Evolutionary conservation across 306 rosid species (phyloP).

Genomic region (Lagenaria siceraria): DNA sequence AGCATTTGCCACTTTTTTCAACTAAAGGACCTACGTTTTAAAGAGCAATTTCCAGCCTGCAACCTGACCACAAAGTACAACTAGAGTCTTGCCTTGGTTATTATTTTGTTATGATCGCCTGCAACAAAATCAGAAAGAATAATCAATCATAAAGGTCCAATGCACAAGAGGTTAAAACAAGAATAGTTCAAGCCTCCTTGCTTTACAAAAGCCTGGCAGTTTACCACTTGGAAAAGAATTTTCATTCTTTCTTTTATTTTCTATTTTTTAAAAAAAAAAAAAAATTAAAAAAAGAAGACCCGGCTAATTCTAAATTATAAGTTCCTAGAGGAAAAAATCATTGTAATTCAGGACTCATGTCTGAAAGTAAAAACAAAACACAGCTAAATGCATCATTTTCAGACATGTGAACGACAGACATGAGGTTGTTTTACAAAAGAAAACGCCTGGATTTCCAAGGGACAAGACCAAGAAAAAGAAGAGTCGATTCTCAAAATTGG

Average conservation of each 20-base stretch:
- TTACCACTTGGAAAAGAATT: neutral
- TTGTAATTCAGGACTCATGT: neutral
- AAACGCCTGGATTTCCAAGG: neutral
- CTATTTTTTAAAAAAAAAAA: too few relatives aligned
- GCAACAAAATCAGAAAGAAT: neutral
- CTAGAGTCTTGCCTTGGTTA: neutral
- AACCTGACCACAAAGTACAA: neutral
- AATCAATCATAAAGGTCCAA: neutral
- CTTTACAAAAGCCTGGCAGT: neutral
- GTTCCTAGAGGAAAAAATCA: neutral
- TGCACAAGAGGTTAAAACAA: neutral
- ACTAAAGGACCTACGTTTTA: neutral
- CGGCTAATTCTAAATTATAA: neutral
- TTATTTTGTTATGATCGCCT: neutral
- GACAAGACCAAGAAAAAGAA: neutral
- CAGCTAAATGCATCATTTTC: neutral
- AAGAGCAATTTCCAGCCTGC: conserved; percentile 10
- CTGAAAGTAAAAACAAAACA: neutral
- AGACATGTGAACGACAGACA: neutral
- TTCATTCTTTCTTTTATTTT: neutral
- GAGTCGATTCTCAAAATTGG: neutral
- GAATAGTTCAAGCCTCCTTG: neutral
- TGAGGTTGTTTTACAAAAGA: neutral
- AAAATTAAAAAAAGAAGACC: neutral
- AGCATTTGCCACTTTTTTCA: conserved; percentile 41